phyloP scores from a whole-genome alignment of 768 basidiomycete species.

The Calocera viscosa region DNA sequence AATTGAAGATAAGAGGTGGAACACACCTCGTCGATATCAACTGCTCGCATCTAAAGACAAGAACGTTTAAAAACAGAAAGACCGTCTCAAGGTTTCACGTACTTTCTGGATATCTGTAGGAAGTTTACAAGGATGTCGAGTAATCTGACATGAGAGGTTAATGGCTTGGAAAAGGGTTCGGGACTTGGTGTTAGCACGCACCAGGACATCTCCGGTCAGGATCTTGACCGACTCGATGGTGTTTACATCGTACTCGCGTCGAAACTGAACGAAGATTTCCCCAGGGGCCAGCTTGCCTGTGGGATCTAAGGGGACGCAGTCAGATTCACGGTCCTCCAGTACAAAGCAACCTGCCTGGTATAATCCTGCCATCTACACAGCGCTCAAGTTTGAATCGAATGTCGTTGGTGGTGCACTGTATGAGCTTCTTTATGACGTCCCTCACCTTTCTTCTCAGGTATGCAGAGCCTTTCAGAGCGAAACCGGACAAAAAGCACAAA shows the following conservation, averaged over 20 bases:
- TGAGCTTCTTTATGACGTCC: background rate
- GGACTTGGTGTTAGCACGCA: background rate
- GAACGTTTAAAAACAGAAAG: background rate
- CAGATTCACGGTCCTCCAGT: background rate
- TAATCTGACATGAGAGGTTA: conserved; percentile 2
- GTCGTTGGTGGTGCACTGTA: background rate
- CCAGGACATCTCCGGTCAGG: background rate
- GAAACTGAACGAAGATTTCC: background rate
- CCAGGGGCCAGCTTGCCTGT: background rate
- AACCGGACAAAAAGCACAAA: background rate
- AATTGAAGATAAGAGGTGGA: no score
- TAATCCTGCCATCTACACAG: background rate
- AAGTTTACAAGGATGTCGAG: conserved; percentile 12
- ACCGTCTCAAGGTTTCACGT: background rate
- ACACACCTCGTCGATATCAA: background rate
- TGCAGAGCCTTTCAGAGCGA: background rate
- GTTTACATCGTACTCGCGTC: background rate
- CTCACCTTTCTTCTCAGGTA: background rate
- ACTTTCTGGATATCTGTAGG: background rate
- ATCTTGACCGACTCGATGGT: background rate
- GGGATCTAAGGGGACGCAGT: background rate
- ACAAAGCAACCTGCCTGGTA: background rate
- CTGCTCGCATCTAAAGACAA: background rate
- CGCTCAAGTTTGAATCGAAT: background rate
- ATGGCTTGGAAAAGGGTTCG: no score